Evolutionary conservation across 2,329 filamentous ascomycete genomes (phyloP).

Genomic region (Epicoccum sorghinum): DNA sequence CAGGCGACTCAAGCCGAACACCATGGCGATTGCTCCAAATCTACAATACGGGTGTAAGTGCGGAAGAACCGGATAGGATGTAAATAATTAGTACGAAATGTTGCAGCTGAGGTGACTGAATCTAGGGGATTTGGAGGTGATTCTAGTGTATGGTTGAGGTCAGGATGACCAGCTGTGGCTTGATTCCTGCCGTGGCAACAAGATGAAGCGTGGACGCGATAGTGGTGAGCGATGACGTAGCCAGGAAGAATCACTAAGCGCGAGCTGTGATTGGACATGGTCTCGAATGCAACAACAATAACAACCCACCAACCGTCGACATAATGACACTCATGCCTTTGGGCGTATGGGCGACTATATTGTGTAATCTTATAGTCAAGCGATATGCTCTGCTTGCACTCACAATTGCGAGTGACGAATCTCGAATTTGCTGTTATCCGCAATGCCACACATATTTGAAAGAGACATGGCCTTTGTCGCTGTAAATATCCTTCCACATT

Average conservation of each 20-base stretch:
- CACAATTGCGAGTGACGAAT: too few species aligned
- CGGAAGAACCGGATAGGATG: not conserved
- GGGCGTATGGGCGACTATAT: too few species aligned
- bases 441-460: too few species aligned
- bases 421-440: too few species aligned
- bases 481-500: too few species aligned
- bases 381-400: too few species aligned
- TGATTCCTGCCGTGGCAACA: constrained; percentile 5
- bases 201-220: not conserved
- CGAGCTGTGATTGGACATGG: constrained; percentile 3
- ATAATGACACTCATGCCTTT: too few species aligned
- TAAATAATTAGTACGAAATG: not conserved
- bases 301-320: too few species aligned
- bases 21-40: constrained; percentile 17
- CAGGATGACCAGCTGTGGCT: constrained; percentile 18
- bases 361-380: too few species aligned
- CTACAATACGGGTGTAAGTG: not conserved
- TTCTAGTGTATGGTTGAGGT: not conserved
- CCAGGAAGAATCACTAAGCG: not conserved
- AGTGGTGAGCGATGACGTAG: constrained; percentile 25
- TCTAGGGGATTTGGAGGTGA: not conserved
- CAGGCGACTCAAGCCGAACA: constrained; percentile 28
- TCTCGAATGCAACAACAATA: too few species aligned
- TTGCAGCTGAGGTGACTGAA: not conserved
- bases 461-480: too few species aligned